phyloP scores from a whole-genome alignment of 208 protist species.

The Trypanosoma scelopori region DNA sequence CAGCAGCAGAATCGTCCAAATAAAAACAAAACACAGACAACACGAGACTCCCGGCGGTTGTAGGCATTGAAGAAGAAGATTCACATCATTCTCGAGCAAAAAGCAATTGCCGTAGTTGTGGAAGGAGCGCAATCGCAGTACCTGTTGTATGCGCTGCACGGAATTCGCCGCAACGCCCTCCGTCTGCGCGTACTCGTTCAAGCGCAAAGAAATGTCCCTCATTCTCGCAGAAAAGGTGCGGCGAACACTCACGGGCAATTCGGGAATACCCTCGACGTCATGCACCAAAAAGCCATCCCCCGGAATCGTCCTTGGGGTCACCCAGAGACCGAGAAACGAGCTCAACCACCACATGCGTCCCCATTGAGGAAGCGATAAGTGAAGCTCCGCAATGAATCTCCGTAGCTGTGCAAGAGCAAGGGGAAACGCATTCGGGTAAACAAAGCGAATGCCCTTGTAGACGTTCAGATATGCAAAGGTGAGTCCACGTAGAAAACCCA shows the following conservation, averaged over 20 bases:
- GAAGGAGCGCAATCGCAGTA: background rate
- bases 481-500: background rate
- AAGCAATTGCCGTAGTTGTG: background rate
- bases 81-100: slow-evolving; percentile 24
- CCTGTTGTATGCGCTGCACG: slow-evolving; percentile 10
- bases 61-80: slow-evolving; percentile 12
- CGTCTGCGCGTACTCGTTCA: background rate
- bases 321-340: slow-evolving; percentile 17
- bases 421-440: slow-evolving; percentile 1
- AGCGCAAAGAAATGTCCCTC: background rate
- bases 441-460: background rate
- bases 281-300: background rate
- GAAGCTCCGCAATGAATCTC: background rate
- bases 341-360: slow-evolving; percentile 19
- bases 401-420: background rate
- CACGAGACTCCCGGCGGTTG: slow-evolving; percentile 8
- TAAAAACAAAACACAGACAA: slow-evolving; percentile 14
- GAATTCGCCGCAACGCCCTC: background rate
- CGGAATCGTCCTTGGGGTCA: background rate
- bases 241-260: slow-evolving; percentile 13
- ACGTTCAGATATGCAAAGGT: slow-evolving; percentile 3
- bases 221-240: slow-evolving; percentile 3
- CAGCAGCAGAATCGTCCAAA: slow-evolving; percentile 6
- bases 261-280: background rate
- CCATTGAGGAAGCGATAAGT: slow-evolving; percentile 2